These are phyloP conservation scores for Biscutella laevigata DNA, from an alignment of 441 rosid genomes.

Conservation along the genomic window DNA sequence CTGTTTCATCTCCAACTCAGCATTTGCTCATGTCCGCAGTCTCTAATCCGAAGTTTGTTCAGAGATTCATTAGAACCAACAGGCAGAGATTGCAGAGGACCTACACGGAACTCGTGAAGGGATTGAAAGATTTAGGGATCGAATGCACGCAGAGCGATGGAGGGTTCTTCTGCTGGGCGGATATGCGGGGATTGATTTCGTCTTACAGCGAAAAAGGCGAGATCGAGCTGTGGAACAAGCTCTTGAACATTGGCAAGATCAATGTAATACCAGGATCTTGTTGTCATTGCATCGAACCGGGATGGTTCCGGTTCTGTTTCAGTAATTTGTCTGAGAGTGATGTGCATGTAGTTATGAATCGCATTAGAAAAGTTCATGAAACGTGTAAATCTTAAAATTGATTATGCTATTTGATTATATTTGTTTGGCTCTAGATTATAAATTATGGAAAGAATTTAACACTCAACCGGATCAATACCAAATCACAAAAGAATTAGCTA, in stretches of 20 bases:
- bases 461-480: neutral
- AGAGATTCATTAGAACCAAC: constrained; percentile 31
- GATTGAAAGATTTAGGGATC: constrained; percentile 57
- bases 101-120: constrained; percentile 33
- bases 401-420: constrained; percentile 30
- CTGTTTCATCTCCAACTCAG: constrained; percentile 59
- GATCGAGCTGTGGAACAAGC: constrained; percentile 77
- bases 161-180: constrained; percentile 79
- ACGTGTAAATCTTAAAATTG: constrained; percentile 50
- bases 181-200: constrained; percentile 63
- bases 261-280: constrained; percentile 73
- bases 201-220: constrained; percentile 84
- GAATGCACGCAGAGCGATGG: constrained; percentile 46
- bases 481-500: constrained; percentile 9
- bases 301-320: constrained; percentile 78
- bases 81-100: constrained; percentile 45
- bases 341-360: constrained; percentile 46
- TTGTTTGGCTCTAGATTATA: neutral
- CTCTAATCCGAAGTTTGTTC: constrained; percentile 39
- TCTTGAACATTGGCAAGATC: constrained; percentile 58
- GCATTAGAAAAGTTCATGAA: constrained; percentile 49
- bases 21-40: constrained; percentile 49
- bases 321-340: constrained; percentile 53
- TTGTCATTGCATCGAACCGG: constrained; percentile 92
- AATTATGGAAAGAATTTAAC: neutral